A percentile compares a stretch with the other conserved stretches of the same genome.
phyloP scores from a whole-genome alignment of 106 monocot species.

The Dendrobium huoshanense region DNA sequence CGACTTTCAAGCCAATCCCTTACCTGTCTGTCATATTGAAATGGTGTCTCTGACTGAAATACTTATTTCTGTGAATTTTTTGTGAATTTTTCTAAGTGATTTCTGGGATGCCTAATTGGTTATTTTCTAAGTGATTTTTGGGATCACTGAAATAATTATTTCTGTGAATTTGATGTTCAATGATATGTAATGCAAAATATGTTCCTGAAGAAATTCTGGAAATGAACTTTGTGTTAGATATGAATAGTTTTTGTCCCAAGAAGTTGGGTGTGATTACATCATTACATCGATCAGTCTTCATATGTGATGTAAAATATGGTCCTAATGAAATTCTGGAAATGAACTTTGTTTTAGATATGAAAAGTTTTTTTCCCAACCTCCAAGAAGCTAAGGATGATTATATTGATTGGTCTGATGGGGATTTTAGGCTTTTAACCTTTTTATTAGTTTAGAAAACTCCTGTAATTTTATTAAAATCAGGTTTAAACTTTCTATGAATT shows the following conservation, averaged over 20 bases:
- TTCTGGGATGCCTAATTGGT: neutral
- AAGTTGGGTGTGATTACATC: neutral
- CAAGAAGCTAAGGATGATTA: neutral
- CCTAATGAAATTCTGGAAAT: neutral
- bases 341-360: neutral
- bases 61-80: neutral
- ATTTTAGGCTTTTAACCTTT: neutral
- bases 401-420: neutral
- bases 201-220: neutral
- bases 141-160: neutral
- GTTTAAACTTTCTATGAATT: neutral
- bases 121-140: neutral
- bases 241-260: neutral
- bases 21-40: neutral
- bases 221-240: slow-evolving; percentile 1
- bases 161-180: neutral
- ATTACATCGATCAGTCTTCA: neutral
- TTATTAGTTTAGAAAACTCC: neutral
- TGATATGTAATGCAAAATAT: neutral
- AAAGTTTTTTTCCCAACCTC: neutral
- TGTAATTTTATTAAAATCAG: neutral
- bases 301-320: neutral
- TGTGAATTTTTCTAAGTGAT: neutral
- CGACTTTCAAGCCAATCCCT: neutral
- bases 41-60: neutral